Evolutionary conservation across 192 early-diverging fungal species (phyloP), one percentile per base, ranked within the genome.

Genomic region (Geranomyces variabilis): DNA sequence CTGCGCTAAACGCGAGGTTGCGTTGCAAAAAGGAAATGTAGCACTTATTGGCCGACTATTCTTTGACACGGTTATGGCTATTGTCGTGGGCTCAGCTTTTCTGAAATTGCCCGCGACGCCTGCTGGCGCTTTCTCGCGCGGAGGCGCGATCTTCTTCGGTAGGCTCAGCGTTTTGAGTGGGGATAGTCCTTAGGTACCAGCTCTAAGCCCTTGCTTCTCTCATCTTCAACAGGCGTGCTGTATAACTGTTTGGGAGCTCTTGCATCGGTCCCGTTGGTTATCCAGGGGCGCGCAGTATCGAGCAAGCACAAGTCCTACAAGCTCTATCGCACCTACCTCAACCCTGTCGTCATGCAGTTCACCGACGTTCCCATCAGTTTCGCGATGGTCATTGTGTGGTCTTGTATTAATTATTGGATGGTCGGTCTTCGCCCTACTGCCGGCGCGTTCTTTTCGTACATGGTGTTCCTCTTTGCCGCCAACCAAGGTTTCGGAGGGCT

Each of bases 221-320:
- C 5, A 41, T 41, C 10, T 41, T 41, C 5, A 41, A 41, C 10
- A 41, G 36, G 36, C 36, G 36, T 41, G 36, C 62, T 91, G 56
- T 91, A 90, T 81, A 88, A 87, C 75, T 82, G 86, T 61, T 80
- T 91, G 47, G 82, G 88, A 21, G 88, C 90, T 22, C 83, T 92
- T 60, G 81, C 89, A 17, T 86, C 90, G 64, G 77, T 93, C 33
- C 88, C 91, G 55, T 80, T 82, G 66, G 84, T 88, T 60, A 82
- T 94, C 70, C 80, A 83, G 36, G 90, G 90, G 30, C 89, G 92
- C 47, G 81, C 87, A 21, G 85, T 93, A 47, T 75, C 90, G 33
- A 86, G 90, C 78, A 94, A 94, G 72, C 93, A 94, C 77, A 90
- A 89, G 62, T 79, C 83, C 7, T 90, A 88, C 73, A 86, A 89